These are phyloP conservation scores for Scutellaria barbata DNA, from an alignment of 257 asterid species.

Conservation along the genomic window DNA sequence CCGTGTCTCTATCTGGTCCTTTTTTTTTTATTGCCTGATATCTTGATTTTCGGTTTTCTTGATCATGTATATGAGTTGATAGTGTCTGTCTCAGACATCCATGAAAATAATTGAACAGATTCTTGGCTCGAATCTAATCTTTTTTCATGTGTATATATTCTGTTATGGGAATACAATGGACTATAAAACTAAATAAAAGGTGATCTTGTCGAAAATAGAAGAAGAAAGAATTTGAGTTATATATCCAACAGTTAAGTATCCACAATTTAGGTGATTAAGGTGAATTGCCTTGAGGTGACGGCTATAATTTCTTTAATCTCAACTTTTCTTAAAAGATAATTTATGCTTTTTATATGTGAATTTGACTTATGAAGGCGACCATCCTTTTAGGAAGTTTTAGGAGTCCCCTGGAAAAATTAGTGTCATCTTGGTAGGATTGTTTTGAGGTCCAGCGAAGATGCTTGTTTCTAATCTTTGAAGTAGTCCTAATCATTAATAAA, in stretches of 20 bases:
- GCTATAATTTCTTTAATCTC: slow-evolving; percentile 1
- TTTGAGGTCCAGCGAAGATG: background rate
- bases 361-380: slow-evolving; percentile 7
- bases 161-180: slow-evolving; percentile 2
- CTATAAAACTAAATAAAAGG: background rate
- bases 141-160: background rate
- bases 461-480: background rate
- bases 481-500: background rate
- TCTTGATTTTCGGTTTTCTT: slow-evolving; percentile 6
- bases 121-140: background rate
- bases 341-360: background rate
- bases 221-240: background rate
- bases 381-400: background rate
- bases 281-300: background rate
- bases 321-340: background rate
- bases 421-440: slow-evolving; percentile 14
- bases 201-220: background rate
- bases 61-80: slow-evolving; percentile 9
- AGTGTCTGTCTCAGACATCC: background rate
- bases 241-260: background rate
- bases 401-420: background rate
- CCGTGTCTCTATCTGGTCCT: slow-evolving; percentile 1
- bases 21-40: background rate
- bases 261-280: background rate
- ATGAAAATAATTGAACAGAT: background rate